phyloP scores from a whole-genome alignment of 129 eudicot genomes.

The Flaveria sonorensis region DNA sequence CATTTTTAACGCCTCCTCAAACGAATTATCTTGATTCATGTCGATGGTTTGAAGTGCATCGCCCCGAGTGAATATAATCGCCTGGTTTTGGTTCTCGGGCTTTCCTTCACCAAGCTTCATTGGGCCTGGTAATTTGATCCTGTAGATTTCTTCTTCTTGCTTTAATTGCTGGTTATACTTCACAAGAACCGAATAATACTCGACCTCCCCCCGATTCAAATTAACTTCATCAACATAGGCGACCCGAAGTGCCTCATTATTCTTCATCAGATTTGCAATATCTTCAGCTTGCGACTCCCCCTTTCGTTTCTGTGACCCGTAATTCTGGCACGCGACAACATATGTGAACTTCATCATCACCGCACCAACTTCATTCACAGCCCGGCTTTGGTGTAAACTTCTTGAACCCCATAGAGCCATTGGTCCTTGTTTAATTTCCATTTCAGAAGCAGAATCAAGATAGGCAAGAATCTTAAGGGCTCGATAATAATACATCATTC shows the following conservation, averaged over 20 bases:
- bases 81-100: slow-evolving; percentile 96
- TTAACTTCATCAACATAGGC: slow-evolving; percentile 88
- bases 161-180: slow-evolving; percentile 65
- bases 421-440: slow-evolving; percentile 69
- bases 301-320: slow-evolving; percentile 67
- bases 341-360: slow-evolving; percentile 82
- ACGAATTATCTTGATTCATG: slow-evolving; percentile 89
- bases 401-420: slow-evolving; percentile 44
- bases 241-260: slow-evolving; percentile 90
- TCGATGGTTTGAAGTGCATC: slow-evolving; percentile 91
- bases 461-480: slow-evolving; percentile 83
- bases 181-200: slow-evolving; percentile 81
- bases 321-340: slow-evolving; percentile 88
- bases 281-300: slow-evolving; percentile 84
- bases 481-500: slow-evolving; percentile 92
- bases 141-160: slow-evolving; percentile 76
- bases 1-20: slow-evolving; percentile 91
- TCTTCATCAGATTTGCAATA: slow-evolving; percentile 69
- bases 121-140: slow-evolving; percentile 82
- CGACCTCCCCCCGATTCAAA: slow-evolving; percentile 60
- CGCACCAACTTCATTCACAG: slow-evolving; percentile 63
- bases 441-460: slow-evolving; percentile 82
- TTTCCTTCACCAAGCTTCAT: slow-evolving; percentile 94
- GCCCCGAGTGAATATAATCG: slow-evolving; percentile 89
- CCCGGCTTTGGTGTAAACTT: slow-evolving; percentile 49